phyloP scores from a whole-genome alignment of 1,284 basidiomycete species.

The Ganoderma resinaceum region DNA sequence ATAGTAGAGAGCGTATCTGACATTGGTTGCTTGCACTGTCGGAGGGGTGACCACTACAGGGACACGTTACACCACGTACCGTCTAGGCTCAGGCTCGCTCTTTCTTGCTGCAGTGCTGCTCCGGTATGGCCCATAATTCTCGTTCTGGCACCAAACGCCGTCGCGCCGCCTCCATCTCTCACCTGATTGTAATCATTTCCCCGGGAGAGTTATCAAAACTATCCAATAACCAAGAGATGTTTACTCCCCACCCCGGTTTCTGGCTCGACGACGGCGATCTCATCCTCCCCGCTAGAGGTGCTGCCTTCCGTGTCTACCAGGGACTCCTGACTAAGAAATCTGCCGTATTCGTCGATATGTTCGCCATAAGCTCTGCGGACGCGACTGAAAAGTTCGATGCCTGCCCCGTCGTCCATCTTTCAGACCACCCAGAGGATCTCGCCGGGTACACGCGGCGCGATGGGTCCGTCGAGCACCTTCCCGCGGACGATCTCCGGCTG shows the following conservation, averaged over 20 bases:
- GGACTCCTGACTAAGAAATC: slow-evolving; percentile 23
- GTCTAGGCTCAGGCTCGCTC: too few species aligned
- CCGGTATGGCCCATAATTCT: too few species aligned
- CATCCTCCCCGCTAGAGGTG: slow-evolving; percentile 10
- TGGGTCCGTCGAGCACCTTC: not conserved
- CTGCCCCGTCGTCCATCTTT: slow-evolving; percentile 23
- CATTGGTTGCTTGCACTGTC: too few species aligned
- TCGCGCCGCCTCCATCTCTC: too few species aligned
- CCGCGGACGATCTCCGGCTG: not conserved
- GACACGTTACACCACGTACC: too few species aligned
- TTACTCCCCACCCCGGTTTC: not conserved
- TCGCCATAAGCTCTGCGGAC: slow-evolving; percentile 16
- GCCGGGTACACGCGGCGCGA: not conserved
- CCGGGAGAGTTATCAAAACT: too few species aligned
- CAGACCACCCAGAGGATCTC: slow-evolving; percentile 19
- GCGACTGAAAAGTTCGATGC: slow-evolving; percentile 16
- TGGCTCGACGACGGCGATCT: slow-evolving; percentile 15
- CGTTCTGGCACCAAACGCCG: too few species aligned
- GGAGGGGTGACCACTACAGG: too few species aligned
- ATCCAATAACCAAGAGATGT: too few species aligned
- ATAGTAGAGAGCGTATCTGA: too few species aligned
- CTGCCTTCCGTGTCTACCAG: slow-evolving; percentile 19
- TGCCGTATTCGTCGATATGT: slow-evolving; percentile 26
- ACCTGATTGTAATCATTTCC: too few species aligned
- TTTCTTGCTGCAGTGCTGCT: too few species aligned